Conservation (phyloP, 2,329 filamentous ascomycete genomes). For the Cladosporium cucumerinum region DNA sequence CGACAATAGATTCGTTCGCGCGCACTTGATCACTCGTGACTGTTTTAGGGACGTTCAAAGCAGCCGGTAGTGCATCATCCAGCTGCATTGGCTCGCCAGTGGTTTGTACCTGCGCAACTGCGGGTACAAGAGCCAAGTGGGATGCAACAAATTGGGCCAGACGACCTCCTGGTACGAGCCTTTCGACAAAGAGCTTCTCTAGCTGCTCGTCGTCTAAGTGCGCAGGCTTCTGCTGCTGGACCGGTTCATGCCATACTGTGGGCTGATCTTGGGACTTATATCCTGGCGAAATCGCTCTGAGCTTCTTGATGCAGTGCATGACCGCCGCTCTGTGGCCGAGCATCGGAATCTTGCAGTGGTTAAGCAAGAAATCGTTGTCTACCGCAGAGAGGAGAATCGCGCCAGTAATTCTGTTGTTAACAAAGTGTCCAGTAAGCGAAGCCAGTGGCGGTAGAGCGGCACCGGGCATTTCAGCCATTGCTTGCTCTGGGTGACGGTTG, state of each 20-base stretch:
- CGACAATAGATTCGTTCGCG: slow-evolving; percentile 27
- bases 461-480: slow-evolving; percentile 30
- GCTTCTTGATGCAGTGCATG: slow-evolving; percentile 53
- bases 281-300: slow-evolving; percentile 55
- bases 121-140: not conserved
- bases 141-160: not conserved
- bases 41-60: not conserved
- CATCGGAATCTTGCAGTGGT: slow-evolving; percentile 57
- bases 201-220: not conserved
- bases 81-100: not conserved
- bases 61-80: not conserved
- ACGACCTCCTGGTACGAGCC: not conserved
- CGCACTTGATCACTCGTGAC: slow-evolving; percentile 16
- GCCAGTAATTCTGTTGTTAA: slow-evolving; percentile 64
- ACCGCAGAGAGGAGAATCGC: slow-evolving; percentile 59
- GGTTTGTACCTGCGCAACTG: not conserved
- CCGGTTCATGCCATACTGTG: not conserved
- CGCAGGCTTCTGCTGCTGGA: not conserved
- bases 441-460: slow-evolving; percentile 50
- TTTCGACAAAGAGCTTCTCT: not conserved
- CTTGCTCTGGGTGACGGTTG: slow-evolving; percentile 30
- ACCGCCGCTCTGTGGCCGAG: slow-evolving; percentile 59
- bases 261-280: slow-evolving; percentile 18
- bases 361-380: slow-evolving; percentile 45
- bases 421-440: slow-evolving; percentile 54